Base-by-base conservation (phyloP, 2,329 filamentous ascomycete species). In the Penicillium capsulatum region DNA sequence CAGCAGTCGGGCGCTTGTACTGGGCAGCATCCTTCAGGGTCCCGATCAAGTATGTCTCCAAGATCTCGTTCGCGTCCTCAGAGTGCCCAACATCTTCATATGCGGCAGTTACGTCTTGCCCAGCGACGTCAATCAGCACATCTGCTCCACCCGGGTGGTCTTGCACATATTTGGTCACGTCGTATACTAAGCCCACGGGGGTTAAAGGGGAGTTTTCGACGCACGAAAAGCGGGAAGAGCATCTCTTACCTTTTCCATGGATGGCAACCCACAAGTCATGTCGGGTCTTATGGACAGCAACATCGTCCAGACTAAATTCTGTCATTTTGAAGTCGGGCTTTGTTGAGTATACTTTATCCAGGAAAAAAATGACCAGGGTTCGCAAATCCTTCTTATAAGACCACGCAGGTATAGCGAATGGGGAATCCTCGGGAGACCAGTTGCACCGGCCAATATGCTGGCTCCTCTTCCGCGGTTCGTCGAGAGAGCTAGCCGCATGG, bases 161-260 rank as follows among this genome's bases (percentile, higher is more conserved):
- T 16, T 73, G 62, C 1, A 77, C 44, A 46, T 81, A 83, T 30
- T 71, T 68, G 1, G 78, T 73, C 8, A 80, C 63, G 55, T 82
- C 66, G 51, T 80, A 81, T 2, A 83, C 79, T 77, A 35, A n/a
- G n/a, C n/a, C n/a, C n/a, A n/a, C n/a, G n/a, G n/a, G n/a, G n/a
- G n/a, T n/a, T n/a, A n/a, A n/a, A n/a, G n/a, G n/a, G n/a, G n/a
- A n/a, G n/a, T n/a, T n/a, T n/a, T n/a, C n/a, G n/a, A n/a, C n/a
- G n/a, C n/a, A n/a, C n/a, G n/a, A n/a, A n/a, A n/a, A n/a, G 7
- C 22, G 11, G 22, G 11, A 24, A 7, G 22, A 8, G 20, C 14
- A 31, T 8, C 34, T 40, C 57, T n/a, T n/a, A 75, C 74, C 72
- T 61, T 79, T 68, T 14, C 75, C 74, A 37, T 78, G 73, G 19